Conservation (phyloP, 345 rosid genomes). For the Lepidium africanum region DNA sequence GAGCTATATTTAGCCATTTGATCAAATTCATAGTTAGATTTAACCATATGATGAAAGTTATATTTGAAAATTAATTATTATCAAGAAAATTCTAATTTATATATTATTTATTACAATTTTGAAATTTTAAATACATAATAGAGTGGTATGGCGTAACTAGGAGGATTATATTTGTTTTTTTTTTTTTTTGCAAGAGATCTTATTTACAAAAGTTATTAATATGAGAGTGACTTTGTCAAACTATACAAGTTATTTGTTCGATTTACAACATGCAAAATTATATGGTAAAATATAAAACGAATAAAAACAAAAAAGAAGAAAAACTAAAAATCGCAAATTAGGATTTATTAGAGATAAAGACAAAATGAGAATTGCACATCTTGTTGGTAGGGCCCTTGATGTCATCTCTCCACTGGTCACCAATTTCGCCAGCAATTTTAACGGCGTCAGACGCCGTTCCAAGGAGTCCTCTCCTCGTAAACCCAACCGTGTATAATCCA, state of each 20-base stretch:
- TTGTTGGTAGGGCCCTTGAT: conserved; percentile 18
- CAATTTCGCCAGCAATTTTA: conserved; percentile 56
- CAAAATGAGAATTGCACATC: conserved; percentile 35
- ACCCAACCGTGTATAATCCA: too few species aligned
- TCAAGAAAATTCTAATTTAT: too few species aligned
- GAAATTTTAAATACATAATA: too few species aligned
- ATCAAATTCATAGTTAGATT: too few species aligned
- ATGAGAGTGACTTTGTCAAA: not conserved
- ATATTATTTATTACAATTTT: too few species aligned
- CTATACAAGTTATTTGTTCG: conserved; percentile 18
- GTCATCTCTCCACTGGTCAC: conserved; percentile 43
- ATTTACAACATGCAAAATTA: conserved; percentile 25
- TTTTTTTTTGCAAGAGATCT: too few species aligned
- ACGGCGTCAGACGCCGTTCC: conserved; percentile 75
- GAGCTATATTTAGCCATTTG: too few species aligned
- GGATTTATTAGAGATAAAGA: conserved; percentile 22
- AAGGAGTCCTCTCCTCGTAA: not conserved
- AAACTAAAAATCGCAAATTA: not conserved
- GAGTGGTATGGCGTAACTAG: too few species aligned
- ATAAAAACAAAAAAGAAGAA: not conserved
- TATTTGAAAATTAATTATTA: too few species aligned
- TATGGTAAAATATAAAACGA: not conserved
- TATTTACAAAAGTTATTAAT: not conserved
- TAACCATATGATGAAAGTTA: too few species aligned
- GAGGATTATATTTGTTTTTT: too few species aligned